Conservation (phyloP, 192 early-diverging fungal genomes). For the Coemansia sp. region DNA sequence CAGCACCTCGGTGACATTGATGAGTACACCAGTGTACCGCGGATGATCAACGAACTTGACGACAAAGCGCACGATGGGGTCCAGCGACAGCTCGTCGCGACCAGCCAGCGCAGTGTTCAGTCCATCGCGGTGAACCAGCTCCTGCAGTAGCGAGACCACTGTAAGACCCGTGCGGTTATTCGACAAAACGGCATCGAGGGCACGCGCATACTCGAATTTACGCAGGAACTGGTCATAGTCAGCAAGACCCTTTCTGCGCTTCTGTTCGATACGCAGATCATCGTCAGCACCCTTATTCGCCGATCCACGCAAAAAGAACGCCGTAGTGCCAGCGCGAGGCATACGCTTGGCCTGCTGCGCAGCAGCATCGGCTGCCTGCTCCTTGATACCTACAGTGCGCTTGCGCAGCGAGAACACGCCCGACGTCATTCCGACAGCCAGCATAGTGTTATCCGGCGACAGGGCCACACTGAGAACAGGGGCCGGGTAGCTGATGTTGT, state of each 20-base stretch:
- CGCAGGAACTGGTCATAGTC: constrained; percentile 84
- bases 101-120: constrained; percentile 77
- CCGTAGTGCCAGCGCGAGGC: constrained; percentile 63
- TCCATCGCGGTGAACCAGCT: constrained; percentile 85
- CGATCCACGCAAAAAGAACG: constrained; percentile 71
- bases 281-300: constrained; percentile 58
- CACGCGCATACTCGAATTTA: constrained; percentile 84
- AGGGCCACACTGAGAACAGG: constrained; percentile 89
- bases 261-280: constrained; percentile 77
- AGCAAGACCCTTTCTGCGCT: constrained; percentile 62
- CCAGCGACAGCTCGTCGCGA: constrained; percentile 83
- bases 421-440: constrained; percentile 90
- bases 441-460: constrained; percentile 84
- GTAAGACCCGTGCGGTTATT: constrained; percentile 63
- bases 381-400: constrained; percentile 75
- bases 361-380: constrained; percentile 53
- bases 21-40: constrained; percentile 70
- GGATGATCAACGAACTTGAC: constrained; percentile 79
- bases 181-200: constrained; percentile 80
- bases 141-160: constrained; percentile 80
- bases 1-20: constrained; percentile 72
- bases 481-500: constrained; percentile 85
- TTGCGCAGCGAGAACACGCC: constrained; percentile 86
- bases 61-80: constrained; percentile 82
- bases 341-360: constrained; percentile 26